phyloP scores from a whole-genome alignment of 306 rosid species.

The Prosopis cineraria region DNA sequence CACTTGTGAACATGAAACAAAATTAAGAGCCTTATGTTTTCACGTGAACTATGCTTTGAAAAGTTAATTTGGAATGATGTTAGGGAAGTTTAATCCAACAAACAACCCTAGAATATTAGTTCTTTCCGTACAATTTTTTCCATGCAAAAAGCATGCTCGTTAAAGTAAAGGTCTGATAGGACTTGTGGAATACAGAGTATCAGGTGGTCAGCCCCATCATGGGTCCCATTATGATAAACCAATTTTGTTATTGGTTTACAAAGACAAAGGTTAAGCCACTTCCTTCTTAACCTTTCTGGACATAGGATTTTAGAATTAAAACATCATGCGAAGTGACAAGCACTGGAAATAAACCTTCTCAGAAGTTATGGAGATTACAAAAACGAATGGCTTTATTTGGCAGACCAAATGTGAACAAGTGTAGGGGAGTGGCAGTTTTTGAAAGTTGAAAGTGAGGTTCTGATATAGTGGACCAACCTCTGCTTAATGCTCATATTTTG shows the following conservation, averaged over 20 bases:
- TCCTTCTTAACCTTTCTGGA: background rate
- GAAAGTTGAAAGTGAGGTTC: background rate
- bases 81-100: background rate
- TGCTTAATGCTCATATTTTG: slow-evolving; percentile 25
- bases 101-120: background rate
- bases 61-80: background rate
- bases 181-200: background rate
- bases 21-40: background rate
- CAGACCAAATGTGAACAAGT: background rate
- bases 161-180: background rate
- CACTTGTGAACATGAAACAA: background rate
- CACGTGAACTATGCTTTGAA: background rate
- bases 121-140: background rate
- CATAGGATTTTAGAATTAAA: slow-evolving; percentile 22
- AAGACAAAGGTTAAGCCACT: background rate
- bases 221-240: slow-evolving; percentile 28
- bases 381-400: background rate
- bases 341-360: background rate
- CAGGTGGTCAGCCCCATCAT: background rate
- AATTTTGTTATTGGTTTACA: background rate
- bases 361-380: slow-evolving; percentile 1
- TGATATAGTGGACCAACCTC: slow-evolving; percentile 24
- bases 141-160: background rate
- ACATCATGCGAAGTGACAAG: background rate
- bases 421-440: background rate